Evolutionary conservation across 1,284 basidiomycete genomes (phyloP), one percentile per base, ranked within the genome.

Genomic region (Papiliotrema nemorosa): DNA sequence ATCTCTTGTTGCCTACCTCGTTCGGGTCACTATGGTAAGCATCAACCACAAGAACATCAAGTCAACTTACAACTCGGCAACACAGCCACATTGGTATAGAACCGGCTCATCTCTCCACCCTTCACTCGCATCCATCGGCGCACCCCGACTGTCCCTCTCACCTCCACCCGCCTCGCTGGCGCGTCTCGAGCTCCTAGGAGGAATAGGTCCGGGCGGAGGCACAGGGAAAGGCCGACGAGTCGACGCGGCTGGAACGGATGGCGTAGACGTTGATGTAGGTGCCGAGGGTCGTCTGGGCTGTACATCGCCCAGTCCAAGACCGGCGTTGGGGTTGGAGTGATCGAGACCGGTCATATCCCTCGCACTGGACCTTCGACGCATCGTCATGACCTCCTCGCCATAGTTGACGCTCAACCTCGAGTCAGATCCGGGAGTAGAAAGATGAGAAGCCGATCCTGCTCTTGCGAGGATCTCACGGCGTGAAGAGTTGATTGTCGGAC

Each of bases 11-110:
- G 2, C 69, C 69, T 1, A 62, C 44, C 18, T 52, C 54, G 10
- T 24, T 16, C 1, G 70, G 65, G 47, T 64, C 60, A 43, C 65
- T 67, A 33, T 27, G 5, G 27, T 18, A 33, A 26, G 29, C 27
- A 10, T 27, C 5, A 43, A 18, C 9, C 13, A 18, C 10, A 7
- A 5, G 13, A 4, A 7, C 6, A 6, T n/a, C 25, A 5, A 24
- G 6, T 6, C 20, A 18, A 66, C 60, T 58, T 45, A 62, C 62
- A 74, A 75, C 35, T 69, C 63, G 5, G 73, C 73, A 0, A 75
- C 73, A 45, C 65, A 72, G 2, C 60, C 63, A 54, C 73, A 75
- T 43, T 67, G 63, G 52, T 75, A 75, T 20, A 73, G 47, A 4
- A 69, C 62, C 12, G 40, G 52, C 44, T 69, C 66, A 27, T 62